Evolutionary conservation across 148 eudicot genomes (phyloP).

Genomic region (Camellia japonica): DNA sequence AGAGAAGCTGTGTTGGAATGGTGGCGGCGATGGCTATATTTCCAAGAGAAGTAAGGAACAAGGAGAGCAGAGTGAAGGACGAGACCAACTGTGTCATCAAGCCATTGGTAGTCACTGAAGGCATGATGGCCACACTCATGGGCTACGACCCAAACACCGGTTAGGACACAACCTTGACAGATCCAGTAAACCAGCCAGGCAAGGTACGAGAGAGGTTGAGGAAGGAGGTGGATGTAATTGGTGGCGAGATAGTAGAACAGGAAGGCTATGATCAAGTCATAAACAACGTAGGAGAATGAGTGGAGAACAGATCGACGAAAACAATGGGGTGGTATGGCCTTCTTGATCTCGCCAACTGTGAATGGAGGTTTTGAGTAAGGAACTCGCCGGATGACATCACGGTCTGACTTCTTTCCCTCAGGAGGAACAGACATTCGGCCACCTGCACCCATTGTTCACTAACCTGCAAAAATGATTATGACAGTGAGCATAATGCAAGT

Average conservation of each 20-base stretch:
- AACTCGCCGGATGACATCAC: conserved; percentile 41
- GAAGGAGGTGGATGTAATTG: conserved; percentile 56
- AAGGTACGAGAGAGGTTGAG: conserved; percentile 46
- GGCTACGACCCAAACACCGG: conserved; percentile 64
- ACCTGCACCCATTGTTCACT: conserved; percentile 68
- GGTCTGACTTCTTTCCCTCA: conserved; percentile 30
- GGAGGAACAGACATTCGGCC: conserved; percentile 56
- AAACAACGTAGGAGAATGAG: conserved; percentile 67
- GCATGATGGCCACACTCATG: conserved; percentile 79
- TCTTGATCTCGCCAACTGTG: conserved; percentile 68
- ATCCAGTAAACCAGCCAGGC: conserved; percentile 71
- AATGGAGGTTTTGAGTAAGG: conserved; percentile 76
- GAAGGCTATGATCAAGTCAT: conserved; percentile 54
- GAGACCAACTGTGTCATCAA: conserved; percentile 73
- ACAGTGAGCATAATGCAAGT: neutral
- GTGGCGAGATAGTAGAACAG: conserved; percentile 63
- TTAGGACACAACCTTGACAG: conserved; percentile 53
- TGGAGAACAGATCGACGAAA: conserved; percentile 71
- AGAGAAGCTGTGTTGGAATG: conserved; percentile 86
- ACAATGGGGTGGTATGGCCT: conserved; percentile 87
- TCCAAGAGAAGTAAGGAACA: conserved; percentile 90
- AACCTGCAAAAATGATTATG: conserved; percentile 4
- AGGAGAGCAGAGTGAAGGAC: conserved; percentile 78
- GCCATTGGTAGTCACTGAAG: conserved; percentile 63
- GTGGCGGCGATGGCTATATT: conserved; percentile 86